A percentile compares a stretch with the other conserved stretches of the same genome.
These are phyloP conservation scores for Spergularia azorica DNA, from an alignment of 179 eudicot genomes.

Conservation along the genomic window DNA sequence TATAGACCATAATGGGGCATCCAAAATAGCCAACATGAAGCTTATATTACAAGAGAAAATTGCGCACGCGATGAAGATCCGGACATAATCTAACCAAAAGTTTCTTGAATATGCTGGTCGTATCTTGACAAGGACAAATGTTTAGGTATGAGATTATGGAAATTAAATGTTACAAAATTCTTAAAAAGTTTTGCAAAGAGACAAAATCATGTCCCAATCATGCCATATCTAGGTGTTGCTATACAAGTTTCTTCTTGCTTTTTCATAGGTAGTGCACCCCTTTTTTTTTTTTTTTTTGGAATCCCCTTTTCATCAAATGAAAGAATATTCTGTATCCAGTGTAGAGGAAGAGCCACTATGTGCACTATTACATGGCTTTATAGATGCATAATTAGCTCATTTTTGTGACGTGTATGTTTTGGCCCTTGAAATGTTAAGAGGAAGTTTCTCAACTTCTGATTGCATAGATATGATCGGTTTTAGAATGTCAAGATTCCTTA, in stretches of 20 bases:
- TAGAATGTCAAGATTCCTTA: conserved; percentile 19
- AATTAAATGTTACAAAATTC: not conserved
- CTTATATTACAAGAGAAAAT: not conserved
- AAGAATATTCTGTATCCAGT: conserved; percentile 22
- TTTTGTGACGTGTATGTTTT: conserved; percentile 17
- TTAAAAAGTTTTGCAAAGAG: conserved; percentile 16
- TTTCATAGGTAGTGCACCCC: not conserved
- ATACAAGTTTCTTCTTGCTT: conserved; percentile 15
- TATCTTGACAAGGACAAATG: conserved; percentile 32
- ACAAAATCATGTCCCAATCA: conserved; percentile 29
- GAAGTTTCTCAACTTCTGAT: conserved; percentile 20
- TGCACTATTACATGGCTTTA: conserved; percentile 20
- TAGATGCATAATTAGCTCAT: conserved; percentile 25
- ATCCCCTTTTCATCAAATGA: conserved; percentile 23
- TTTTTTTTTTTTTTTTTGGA: not conserved
- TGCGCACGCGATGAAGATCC: conserved; percentile 21
- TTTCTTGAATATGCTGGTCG: conserved; percentile 14
- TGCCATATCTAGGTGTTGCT: conserved; percentile 14
- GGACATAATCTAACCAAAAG: conserved; percentile 26
- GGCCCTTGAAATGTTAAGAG: conserved; percentile 11
- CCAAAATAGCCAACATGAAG: conserved; percentile 13
- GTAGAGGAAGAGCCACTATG: conserved; percentile 22
- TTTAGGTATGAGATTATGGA: conserved; percentile 36
- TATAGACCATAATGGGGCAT: conserved; percentile 20
- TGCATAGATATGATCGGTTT: conserved; percentile 11